Percentiles rank a stretch among this genome's conserved stretches.
phyloP scores from a whole-genome alignment of 2,329 filamentous ascomycete genomes.

The Davidsoniella eucalypti region DNA sequence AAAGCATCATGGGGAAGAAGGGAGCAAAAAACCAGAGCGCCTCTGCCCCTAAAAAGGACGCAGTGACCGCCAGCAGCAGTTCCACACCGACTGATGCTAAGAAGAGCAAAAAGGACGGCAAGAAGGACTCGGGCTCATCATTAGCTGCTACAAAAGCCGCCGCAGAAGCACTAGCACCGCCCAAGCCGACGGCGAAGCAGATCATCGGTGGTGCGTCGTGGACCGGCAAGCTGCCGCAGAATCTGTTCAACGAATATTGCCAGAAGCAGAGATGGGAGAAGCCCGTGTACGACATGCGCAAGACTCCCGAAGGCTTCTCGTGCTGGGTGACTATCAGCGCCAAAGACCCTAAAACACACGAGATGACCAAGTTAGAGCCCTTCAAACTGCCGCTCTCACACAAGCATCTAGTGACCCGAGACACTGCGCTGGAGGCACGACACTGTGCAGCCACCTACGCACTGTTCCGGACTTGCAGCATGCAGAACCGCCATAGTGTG shows the following conservation, averaged over 20 bases:
- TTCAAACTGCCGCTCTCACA: conserved; percentile 66
- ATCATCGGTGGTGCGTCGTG: conserved; percentile 89
- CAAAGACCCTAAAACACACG: conserved; percentile 67
- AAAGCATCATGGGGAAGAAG: conserved; percentile 8
- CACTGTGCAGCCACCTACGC: conserved; percentile 89
- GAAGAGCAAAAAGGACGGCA: conserved; percentile 10
- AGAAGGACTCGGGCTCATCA: not conserved
- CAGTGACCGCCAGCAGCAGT: not conserved
- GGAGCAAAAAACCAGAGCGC: conserved; percentile 7
- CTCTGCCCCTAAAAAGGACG: conserved; percentile 1
- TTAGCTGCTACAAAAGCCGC: conserved; percentile 7
- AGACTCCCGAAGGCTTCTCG: conserved; percentile 56
- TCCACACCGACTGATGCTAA: not conserved
- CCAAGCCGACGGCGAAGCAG: conserved; percentile 53
- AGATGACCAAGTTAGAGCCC: conserved; percentile 57
- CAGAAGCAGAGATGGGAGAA: conserved; percentile 93
- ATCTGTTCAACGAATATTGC: conserved; percentile 83
- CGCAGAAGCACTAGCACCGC: conserved; percentile 23
- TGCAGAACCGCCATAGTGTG: conserved; percentile 91
- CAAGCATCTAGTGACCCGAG: conserved; percentile 57
- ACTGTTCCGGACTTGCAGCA: conserved; percentile 80
- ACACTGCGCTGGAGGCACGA: conserved; percentile 73
- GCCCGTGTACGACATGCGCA: conserved; percentile 75
- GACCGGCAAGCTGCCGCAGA: conserved; percentile 93
- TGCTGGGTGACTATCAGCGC: conserved; percentile 66